phyloP scores from a whole-genome alignment of 2,329 filamentous ascomycete genomes.

The Ophiostoma pallidulum region DNA sequence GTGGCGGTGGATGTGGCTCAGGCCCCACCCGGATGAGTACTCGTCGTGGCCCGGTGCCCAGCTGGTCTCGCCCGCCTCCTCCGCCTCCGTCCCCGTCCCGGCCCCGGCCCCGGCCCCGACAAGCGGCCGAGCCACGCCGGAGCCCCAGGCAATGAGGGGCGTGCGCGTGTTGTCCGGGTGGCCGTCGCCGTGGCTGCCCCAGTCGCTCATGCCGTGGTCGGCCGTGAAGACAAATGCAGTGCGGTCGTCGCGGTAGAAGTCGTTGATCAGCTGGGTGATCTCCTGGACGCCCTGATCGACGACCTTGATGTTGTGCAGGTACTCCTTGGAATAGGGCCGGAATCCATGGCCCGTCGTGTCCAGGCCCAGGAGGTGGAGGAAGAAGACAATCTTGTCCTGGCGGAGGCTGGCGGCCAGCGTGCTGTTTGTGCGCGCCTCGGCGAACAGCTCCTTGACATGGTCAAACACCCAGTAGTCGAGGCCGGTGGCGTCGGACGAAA shows the following conservation, averaged over 20 bases:
- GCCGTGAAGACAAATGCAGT: constrained; percentile 96
- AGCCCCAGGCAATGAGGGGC: constrained; percentile 86
- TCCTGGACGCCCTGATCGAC: constrained; percentile 86
- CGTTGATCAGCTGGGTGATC: constrained; percentile 68
- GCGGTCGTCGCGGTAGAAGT: constrained; percentile 75
- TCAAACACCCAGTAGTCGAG: constrained; percentile 96
- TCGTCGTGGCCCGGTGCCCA: constrained; percentile 78
- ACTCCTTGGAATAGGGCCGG: constrained; percentile 90
- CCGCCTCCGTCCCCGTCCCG: constrained; percentile 24
- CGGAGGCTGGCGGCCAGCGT: constrained; percentile 63
- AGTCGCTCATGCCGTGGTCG: constrained; percentile 98
- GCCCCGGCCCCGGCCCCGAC: no score
- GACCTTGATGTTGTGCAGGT: constrained; percentile 86
- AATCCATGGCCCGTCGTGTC: constrained; percentile 83
- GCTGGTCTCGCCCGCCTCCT: constrained; percentile 14
- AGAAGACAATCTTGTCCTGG: constrained; percentile 86
- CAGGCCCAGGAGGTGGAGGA: constrained; percentile 83
- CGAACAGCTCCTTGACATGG: constrained; percentile 78
- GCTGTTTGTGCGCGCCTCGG: constrained; percentile 65
- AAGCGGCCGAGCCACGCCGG: constrained; percentile 71
- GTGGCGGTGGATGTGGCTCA: constrained; percentile 72
- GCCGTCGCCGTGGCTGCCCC: constrained; percentile 96
- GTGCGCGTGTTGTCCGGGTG: constrained; percentile 96
- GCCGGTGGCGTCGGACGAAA: constrained; percentile 67
- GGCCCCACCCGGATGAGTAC: constrained; percentile 80